Base-by-base conservation (phyloP, 2,329 filamentous ascomycete species). In the Fusarium globosum region DNA sequence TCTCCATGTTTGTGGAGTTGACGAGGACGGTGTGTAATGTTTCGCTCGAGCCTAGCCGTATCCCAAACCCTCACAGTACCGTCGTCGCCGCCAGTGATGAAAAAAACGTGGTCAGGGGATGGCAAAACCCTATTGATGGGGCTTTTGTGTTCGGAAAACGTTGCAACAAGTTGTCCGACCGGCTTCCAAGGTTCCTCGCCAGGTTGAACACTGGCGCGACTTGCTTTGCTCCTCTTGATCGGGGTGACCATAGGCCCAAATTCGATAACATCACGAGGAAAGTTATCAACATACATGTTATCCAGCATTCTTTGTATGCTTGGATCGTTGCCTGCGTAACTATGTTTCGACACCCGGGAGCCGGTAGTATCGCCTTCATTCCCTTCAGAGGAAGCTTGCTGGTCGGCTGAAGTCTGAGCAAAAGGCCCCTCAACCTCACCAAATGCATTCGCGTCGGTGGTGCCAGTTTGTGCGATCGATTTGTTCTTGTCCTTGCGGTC, bases 61-160 rank as follows among this genome's bases (percentile, higher is more conserved):
- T 99, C 96, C 96, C 96, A 99, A 10, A 99, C 88, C 79, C 94
- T 97, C 64, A 98, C 94, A 12, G 89, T 91, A 6, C 96, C 94
- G 81, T 99, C 96, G 78, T 97, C 94, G 15, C 95, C 96, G 12
- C 92, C 96, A 2, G 96, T 98, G 64, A 98, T 88, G 82, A 99
- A 99, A 83, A 99, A 99, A 9, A 92, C 85, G 80, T 99, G 96
- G 79, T 99, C 96, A 1, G 96, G 94, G 4, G 96, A 92, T 13
- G 94, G 90, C 5, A 93, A 86, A 16, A 98, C 90, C 15, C 95
- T 90, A 78, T 93, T 97, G 72, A 98, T 90, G 13, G 94, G 89
- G 1, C 91, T 94, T 35, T 88, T 91, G 79, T 99, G 96, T 80
- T 99, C 96, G 3, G 93, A 91, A 78, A 98, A 95, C 2, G 94